Conservation (phyloP, 2,329 filamentous ascomycete genomes). For the Tolypocladium capitatum region DNA sequence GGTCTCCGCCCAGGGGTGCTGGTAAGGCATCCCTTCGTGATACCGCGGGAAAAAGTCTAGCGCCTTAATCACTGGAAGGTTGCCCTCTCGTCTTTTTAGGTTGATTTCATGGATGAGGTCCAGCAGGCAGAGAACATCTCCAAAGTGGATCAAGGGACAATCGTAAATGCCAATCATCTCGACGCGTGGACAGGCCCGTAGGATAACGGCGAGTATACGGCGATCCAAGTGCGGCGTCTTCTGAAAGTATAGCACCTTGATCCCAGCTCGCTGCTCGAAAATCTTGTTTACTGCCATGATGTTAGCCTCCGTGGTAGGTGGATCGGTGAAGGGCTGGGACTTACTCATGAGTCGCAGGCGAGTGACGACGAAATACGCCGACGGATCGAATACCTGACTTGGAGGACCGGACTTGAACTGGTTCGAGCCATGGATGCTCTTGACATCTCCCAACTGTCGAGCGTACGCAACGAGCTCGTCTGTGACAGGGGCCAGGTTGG, state of each 20-base stretch:
- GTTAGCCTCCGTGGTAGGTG: constrained; percentile 2
- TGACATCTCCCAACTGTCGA: constrained; percentile 1
- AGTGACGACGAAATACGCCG: constrained; percentile 3
- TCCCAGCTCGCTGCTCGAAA: constrained; percentile 3
- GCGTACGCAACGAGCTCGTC: constrained; percentile 1
- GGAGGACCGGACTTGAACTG: constrained; percentile 5
- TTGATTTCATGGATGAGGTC: constrained; percentile 25
- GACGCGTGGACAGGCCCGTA: constrained; percentile 17
- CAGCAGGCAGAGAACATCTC: constrained; percentile 18
- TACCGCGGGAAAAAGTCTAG: constrained; percentile 23
- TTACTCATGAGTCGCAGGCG: constrained; percentile 11
- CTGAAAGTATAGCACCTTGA: constrained; percentile 17
- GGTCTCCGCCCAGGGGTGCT: constrained; percentile 1
- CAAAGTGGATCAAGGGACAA: constrained; percentile 23
- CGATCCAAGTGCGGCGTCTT: constrained; percentile 18
- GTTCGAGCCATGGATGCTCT: constrained; percentile 5
- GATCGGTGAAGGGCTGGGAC: constrained; percentile 1
- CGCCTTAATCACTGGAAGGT: constrained; percentile 7
- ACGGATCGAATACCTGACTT: constrained; percentile 4
- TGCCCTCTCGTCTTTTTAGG: constrained; percentile 5
- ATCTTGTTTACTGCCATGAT: constrained; percentile 12
- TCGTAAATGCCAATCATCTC: constrained; percentile 22
- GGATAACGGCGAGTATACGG: constrained; percentile 19
- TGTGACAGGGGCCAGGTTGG: background rate
- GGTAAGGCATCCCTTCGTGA: constrained; percentile 13